Evolutionary conservation across 306 rosid genomes (phyloP).

Genomic region (Fragaria iinumae): DNA sequence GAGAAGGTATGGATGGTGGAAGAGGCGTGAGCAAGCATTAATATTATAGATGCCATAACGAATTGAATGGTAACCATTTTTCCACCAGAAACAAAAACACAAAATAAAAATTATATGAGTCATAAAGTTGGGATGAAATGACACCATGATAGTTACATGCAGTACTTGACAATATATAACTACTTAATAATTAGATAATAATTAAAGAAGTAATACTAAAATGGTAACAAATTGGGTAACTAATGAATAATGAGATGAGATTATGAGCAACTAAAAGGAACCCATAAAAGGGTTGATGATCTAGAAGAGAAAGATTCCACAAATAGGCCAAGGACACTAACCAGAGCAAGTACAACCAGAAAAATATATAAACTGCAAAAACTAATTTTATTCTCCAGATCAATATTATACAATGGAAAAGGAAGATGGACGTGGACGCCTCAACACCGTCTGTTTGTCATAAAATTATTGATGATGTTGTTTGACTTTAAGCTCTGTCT

Average conservation of each 20-base stretch:
- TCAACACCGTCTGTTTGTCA: conserved; percentile 46
- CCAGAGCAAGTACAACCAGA: conserved; percentile 14
- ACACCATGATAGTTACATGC: neutral
- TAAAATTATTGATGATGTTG: neutral
- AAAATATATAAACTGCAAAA: neutral
- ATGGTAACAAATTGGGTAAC: neutral
- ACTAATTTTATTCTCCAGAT: neutral
- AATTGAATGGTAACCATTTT: conserved; percentile 3
- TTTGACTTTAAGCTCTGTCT: conserved; percentile 12
- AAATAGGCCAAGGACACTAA: conserved; percentile 2
- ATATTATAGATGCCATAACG: neutral
- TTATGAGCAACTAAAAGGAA: too few relatives aligned
- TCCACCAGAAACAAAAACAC: neutral
- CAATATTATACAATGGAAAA: neutral
- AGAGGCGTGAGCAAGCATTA: conserved; percentile 19
- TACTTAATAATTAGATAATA: neutral
- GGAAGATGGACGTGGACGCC: conserved; percentile 44
- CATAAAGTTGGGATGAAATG: neutral
- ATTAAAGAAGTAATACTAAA: neutral
- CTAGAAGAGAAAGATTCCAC: conserved; percentile 11
- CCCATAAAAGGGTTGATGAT: neutral
- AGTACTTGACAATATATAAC: neutral
- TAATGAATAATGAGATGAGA: neutral
- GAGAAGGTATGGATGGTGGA: neutral
- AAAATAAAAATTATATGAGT: too few relatives aligned